Percentiles rank a stretch among this genome's conserved stretches.
Conservation (phyloP, 225 moss, liverwort and hornwort genomes). For the Neckera pumila region DNA sequence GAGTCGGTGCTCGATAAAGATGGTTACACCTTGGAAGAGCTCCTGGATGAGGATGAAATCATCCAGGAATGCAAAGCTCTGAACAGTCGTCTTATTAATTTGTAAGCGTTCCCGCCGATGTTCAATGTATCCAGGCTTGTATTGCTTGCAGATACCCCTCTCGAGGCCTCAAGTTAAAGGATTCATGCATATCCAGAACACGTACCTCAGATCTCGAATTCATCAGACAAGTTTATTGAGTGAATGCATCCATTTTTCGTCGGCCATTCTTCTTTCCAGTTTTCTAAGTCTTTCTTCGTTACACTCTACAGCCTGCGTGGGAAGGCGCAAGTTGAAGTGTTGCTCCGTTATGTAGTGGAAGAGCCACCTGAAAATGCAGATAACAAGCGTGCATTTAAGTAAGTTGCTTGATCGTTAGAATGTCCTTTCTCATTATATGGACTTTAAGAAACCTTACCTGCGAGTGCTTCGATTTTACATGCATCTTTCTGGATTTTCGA, state of each 20-base stretch:
- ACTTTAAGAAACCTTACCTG: background rate
- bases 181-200: background rate
- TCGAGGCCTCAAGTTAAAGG: background rate
- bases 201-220: background rate
- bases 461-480: background rate
- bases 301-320: conserved; percentile 50
- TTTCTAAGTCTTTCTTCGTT: background rate
- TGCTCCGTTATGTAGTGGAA: conserved; percentile 94
- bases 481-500: background rate
- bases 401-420: background rate
- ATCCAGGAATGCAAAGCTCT: conserved; percentile 98
- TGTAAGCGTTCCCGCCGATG: conserved; percentile 39
- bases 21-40: conserved; percentile 90
- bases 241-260: background rate
- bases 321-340: conserved; percentile 75
- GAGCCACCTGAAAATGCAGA: conserved; percentile 95
- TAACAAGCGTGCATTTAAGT: conserved; percentile 97
- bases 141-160: background rate
- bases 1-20: conserved; percentile 98
- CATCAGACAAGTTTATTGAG: background rate
- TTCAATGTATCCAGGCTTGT: background rate
- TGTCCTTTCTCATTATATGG: background rate
- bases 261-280: background rate
- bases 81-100: conserved; percentile 85
- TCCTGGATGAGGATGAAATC: conserved; percentile 97